phyloP scores from a whole-genome alignment of 139 green algal genomes.

The Edaphochlamys debaryana region DNA sequence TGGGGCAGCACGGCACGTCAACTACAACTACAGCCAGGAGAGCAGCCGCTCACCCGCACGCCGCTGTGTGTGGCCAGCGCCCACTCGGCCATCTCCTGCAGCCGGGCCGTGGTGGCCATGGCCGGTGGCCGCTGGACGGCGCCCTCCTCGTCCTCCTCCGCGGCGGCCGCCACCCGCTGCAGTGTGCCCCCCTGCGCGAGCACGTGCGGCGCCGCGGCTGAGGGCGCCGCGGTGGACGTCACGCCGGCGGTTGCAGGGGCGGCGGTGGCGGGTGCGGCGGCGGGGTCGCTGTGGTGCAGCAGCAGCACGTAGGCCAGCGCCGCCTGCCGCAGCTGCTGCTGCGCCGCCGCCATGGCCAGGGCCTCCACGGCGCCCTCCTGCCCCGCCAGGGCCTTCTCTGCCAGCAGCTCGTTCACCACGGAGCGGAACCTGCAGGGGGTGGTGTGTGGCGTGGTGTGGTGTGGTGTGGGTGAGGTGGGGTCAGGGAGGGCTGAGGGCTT shows the following conservation, averaged over 20 bases:
- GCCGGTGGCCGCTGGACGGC: neutral
- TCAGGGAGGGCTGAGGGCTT: too few species aligned
- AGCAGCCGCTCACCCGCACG: constrained; percentile 10
- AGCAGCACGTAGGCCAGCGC: constrained; percentile 47
- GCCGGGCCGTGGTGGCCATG: constrained; percentile 2
- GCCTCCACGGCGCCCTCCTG: constrained; percentile 48
- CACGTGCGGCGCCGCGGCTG: neutral
- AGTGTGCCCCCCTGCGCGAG: neutral
- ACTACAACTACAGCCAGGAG: too few species aligned
- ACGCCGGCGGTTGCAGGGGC: neutral
- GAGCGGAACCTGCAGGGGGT: constrained; percentile 43
- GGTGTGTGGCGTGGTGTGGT: neutral
- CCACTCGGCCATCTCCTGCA: constrained; percentile 31
- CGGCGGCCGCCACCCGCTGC: neutral
- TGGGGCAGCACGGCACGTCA: too few species aligned
- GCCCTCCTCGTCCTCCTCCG: neutral
- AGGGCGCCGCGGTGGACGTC: neutral
- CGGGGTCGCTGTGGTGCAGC: constrained; percentile 10
- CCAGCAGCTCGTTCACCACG: constrained; percentile 46
- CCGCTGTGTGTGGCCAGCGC: constrained; percentile 6
- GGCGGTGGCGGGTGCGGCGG: neutral
- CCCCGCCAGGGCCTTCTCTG: constrained; percentile 34
- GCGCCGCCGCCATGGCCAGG: constrained; percentile 30
- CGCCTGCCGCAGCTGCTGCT: constrained; percentile 33
- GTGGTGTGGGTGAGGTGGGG: neutral